phyloP scores from a whole-genome alignment of 495 filamentous ascomycete genomes.

The Aspergillus wentii region DNA sequence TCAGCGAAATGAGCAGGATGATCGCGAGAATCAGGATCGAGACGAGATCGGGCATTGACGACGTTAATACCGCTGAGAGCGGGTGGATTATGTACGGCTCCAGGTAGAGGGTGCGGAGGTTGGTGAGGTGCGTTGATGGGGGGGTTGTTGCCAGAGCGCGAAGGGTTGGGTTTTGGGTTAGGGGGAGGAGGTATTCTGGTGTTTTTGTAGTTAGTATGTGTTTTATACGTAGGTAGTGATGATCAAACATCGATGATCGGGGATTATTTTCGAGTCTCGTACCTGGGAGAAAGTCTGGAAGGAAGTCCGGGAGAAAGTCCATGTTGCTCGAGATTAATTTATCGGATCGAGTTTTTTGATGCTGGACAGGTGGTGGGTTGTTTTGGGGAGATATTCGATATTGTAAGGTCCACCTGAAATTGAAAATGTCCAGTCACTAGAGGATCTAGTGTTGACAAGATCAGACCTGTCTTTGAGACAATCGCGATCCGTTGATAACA shows the following conservation, averaged over 20 bases:
- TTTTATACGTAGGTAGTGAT: neutral
- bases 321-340: no score
- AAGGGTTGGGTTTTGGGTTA: conserved; percentile 8
- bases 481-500: no score
- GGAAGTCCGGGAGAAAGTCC: no score
- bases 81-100: conserved; percentile 37
- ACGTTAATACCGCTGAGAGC: conserved; percentile 43
- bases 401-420: no score
- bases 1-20: conserved; percentile 56
- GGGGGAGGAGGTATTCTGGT: conserved; percentile 11
- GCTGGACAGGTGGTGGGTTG: no score
- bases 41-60: conserved; percentile 53
- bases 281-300: neutral
- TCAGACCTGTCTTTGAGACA: no score
- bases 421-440: no score
- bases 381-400: no score
- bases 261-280: neutral
- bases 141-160: conserved; percentile 23
- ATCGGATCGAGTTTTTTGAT: no score
- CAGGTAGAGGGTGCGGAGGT: conserved; percentile 33
- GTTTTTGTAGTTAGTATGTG: neutral
- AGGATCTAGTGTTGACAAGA: no score
- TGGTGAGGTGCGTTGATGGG: conserved; percentile 20
- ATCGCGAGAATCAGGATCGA: conserved; percentile 53
- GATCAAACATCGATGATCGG: no score